These are phyloP conservation scores for Verruconis gallopava DNA, from an alignment of 2,329 filamentous ascomycete genomes.

Conservation along the genomic window DNA sequence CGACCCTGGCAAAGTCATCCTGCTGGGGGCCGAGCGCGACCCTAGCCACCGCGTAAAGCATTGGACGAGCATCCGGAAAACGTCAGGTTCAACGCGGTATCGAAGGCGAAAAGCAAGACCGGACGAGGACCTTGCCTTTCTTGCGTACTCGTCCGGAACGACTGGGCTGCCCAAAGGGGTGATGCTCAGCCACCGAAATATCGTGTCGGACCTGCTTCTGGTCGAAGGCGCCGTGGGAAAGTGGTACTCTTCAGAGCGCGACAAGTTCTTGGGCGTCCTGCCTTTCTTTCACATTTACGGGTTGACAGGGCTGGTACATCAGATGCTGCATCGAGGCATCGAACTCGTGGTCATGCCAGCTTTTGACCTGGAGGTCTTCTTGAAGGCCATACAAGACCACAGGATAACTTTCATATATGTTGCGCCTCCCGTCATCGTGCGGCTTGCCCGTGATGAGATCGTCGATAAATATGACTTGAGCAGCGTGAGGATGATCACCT, in stretches of 20 bases:
- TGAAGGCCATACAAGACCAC: conserved; percentile 60
- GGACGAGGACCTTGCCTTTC: conserved; percentile 61
- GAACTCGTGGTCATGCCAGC: conserved; percentile 59
- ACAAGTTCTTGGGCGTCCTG: conserved; percentile 10
- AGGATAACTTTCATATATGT: conserved; percentile 68
- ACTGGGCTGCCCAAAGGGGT: conserved; percentile 88
- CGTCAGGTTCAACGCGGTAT: conserved; percentile 45
- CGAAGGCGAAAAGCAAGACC: conserved; percentile 53
- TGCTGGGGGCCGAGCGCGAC: conserved; percentile 60
- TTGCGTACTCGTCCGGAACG: conserved; percentile 83
- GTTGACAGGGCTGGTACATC: conserved; percentile 59
- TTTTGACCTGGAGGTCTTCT: conserved; percentile 73
- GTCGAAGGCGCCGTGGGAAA: conserved; percentile 43
- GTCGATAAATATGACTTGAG: conserved; percentile 73
- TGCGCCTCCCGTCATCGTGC: conserved; percentile 71
- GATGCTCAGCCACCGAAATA: conserved; percentile 70
- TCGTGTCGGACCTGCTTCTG: conserved; percentile 49
- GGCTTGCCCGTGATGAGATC: conserved; percentile 64
- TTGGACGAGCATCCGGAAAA: conserved; percentile 57
- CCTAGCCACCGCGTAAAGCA: conserved; percentile 49
- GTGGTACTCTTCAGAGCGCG: conserved; percentile 3
- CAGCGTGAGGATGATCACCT: conserved; percentile 74
- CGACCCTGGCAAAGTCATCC: conserved; percentile 54
- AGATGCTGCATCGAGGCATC: conserved; percentile 53
- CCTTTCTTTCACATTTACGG: conserved; percentile 11